Percentiles rank a stretch among this genome's conserved stretches.
Evolutionary conservation across 169 alveolate genomes (phyloP).

Genomic region (Plasmodium inui): DNA sequence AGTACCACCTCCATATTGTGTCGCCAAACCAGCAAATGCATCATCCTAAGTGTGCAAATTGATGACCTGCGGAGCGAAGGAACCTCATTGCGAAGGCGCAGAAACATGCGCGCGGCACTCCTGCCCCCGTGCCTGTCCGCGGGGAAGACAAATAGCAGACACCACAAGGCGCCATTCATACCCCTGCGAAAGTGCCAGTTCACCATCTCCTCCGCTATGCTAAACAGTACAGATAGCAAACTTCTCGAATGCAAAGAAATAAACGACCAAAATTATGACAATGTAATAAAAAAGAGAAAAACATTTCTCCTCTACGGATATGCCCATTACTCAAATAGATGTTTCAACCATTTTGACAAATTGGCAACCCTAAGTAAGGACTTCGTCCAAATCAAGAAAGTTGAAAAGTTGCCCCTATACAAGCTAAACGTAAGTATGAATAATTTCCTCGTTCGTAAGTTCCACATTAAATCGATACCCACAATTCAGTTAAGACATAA

Average conservation of each 20-base stretch:
- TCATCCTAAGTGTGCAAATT: not conserved
- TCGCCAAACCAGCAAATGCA: not conserved
- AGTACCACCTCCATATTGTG: not conserved
- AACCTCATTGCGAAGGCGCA: not conserved
- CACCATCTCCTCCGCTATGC: not conserved
- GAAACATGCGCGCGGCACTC: not conserved
- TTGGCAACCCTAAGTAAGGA: conserved; percentile 6
- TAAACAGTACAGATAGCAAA: not conserved
- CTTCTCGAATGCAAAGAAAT: conserved; percentile 48
- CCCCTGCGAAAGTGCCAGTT: not conserved
- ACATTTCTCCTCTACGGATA: conserved; percentile 56
- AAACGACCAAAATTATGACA: conserved; percentile 50
- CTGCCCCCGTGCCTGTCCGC: not conserved
- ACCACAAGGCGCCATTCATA: not conserved
- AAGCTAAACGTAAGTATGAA: conserved; percentile 55
- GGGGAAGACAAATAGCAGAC: not conserved
- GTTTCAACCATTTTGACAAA: conserved; percentile 18
- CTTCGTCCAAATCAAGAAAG: not conserved
- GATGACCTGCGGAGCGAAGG: not conserved
- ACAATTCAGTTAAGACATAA: conserved; percentile 64
- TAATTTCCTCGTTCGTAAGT: conserved; percentile 35
- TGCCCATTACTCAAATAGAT: conserved; percentile 56
- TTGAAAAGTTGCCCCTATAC: conserved; percentile 40
- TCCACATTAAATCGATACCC: conserved; percentile 69
- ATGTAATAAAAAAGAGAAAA: conserved; percentile 24